These are phyloP conservation scores for Suillus weaverae DNA, from an alignment of 768 basidiomycete genomes.

Conservation along the genomic window DNA sequence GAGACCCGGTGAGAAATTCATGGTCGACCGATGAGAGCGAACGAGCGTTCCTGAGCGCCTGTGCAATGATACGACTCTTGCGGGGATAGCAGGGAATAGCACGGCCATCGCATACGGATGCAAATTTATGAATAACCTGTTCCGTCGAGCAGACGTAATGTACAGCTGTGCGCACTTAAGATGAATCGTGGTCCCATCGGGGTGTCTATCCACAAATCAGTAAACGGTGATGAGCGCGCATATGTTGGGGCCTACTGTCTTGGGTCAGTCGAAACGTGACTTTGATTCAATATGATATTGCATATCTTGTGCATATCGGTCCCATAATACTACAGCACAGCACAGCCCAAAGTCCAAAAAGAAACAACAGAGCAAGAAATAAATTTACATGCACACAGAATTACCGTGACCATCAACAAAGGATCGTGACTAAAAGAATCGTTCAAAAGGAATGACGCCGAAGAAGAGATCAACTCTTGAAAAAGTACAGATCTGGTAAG, in stretches of 20 bases:
- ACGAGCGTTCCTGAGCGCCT: not conserved
- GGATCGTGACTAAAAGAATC: not conserved
- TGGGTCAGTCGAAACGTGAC: not conserved
- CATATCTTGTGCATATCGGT: not conserved
- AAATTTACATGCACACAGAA: not conserved
- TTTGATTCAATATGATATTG: not conserved
- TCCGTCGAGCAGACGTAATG: not conserved
- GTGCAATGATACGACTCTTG: not conserved
- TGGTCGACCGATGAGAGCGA: not conserved
- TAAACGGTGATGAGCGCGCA: not conserved
- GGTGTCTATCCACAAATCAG: not conserved
- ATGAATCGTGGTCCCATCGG: not conserved
- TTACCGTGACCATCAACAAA: not conserved
- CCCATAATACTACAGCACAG: not conserved
- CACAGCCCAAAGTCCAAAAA: not conserved
- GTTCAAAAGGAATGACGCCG: not conserved
- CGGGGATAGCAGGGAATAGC: not conserved
- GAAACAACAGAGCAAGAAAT: not conserved
- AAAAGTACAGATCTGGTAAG: not conserved
- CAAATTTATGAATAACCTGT: not conserved
- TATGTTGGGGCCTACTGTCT: not conserved
- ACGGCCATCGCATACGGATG: not conserved
- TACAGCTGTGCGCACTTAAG: not conserved
- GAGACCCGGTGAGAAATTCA: not conserved
- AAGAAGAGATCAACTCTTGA: conserved; percentile 1